Evolutionary conservation across 208 protist genomes (phyloP).

Genomic region (Borovskyia barvae): DNA sequence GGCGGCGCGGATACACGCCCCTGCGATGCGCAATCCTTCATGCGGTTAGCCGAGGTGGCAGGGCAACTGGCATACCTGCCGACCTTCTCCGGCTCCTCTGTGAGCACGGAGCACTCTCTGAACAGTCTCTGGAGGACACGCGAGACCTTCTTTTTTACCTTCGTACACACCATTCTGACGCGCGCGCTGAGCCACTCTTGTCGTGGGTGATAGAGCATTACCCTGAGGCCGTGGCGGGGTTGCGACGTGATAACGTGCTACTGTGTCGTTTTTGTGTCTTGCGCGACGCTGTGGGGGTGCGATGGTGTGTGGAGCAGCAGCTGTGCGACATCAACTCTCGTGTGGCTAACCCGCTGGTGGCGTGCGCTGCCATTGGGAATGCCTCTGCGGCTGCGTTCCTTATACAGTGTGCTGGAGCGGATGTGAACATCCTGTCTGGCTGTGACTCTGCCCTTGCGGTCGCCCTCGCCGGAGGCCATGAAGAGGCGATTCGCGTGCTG

Average conservation of each 20-base stretch:
- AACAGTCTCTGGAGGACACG: slow-evolving; percentile 23
- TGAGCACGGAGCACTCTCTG: slow-evolving; percentile 43
- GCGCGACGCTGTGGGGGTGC: slow-evolving; percentile 32
- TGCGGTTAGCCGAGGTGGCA: slow-evolving; percentile 1
- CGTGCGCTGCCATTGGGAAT: slow-evolving; percentile 45
- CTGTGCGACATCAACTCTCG: slow-evolving; percentile 33
- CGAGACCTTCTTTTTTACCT: slow-evolving; percentile 52
- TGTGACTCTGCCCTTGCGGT: slow-evolving; percentile 26
- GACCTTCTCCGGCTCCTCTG: slow-evolving; percentile 41
- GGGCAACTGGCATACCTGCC: neutral
- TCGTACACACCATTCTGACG: slow-evolving; percentile 29
- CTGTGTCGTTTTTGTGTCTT: slow-evolving; percentile 45
- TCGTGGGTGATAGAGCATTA: slow-evolving; percentile 18
- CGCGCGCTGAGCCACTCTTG: slow-evolving; percentile 34
- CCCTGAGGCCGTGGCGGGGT: slow-evolving; percentile 12
- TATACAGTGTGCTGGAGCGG: slow-evolving; percentile 30
- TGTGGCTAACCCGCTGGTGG: slow-evolving; percentile 36
- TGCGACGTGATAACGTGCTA: slow-evolving; percentile 41
- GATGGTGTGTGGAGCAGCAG: slow-evolving; percentile 61
- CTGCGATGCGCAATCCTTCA: slow-evolving; percentile 33
- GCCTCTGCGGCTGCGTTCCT: slow-evolving; percentile 41
- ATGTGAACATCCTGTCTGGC: slow-evolving; percentile 33
- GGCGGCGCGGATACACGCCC: slow-evolving; percentile 43
- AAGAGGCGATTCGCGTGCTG: slow-evolving; percentile 36
- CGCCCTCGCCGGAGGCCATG: slow-evolving; percentile 43